Percentiles rank a stretch among this genome's conserved stretches.
Conservation (phyloP, 2,329 filamentous ascomycete genomes). For the Penicillium expansum region DNA sequence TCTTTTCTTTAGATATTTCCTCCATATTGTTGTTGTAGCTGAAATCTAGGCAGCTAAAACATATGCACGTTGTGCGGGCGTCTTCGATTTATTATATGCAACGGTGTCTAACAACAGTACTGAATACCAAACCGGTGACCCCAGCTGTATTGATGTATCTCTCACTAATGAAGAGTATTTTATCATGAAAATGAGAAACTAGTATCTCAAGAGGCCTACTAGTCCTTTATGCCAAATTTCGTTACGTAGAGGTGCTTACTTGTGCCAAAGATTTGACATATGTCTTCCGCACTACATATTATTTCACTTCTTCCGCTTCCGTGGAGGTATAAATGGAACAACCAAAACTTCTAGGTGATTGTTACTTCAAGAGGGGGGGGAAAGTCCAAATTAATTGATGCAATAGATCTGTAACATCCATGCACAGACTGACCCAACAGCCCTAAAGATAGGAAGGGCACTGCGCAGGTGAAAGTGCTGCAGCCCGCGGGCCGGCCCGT, state of each 20-base stretch:
- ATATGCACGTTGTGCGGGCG: too few species aligned
- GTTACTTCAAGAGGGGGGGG: too few species aligned
- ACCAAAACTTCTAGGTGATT: background rate
- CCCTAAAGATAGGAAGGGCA: background rate
- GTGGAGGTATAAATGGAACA: background rate
- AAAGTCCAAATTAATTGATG: too few species aligned
- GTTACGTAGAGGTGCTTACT: background rate
- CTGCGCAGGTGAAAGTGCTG: background rate
- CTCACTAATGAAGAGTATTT: background rate
- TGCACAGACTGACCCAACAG: background rate
- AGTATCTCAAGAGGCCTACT: accelerated
- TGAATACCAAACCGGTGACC: background rate
- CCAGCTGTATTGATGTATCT: background rate
- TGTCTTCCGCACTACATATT: background rate
- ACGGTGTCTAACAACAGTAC: background rate
- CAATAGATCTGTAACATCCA: background rate
- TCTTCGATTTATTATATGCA: too few species aligned
- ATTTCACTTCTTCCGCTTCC: background rate
- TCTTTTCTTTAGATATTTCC: too few species aligned
- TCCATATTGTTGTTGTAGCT: too few species aligned
- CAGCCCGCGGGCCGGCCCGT: slow-evolving; percentile 31
- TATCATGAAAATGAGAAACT: too few species aligned
- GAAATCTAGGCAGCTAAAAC: too few species aligned
- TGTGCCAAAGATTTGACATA: background rate
- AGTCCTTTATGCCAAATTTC: background rate